Conservation (phyloP, 1,139 yeast species). For the Schwanniomyces etchellsii region DNA sequence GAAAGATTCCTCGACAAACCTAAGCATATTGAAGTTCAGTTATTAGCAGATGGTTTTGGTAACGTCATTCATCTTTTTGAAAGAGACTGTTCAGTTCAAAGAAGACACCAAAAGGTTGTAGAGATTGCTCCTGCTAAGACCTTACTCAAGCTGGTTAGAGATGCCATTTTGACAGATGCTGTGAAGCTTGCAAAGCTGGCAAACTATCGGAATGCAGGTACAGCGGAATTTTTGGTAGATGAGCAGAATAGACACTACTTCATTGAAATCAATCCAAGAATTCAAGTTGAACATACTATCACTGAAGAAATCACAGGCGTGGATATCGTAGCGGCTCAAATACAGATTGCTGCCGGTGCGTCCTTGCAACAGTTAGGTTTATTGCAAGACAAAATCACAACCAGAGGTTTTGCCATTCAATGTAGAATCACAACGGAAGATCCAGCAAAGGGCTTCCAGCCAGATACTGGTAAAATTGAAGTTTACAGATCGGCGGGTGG, state of each 20-base stretch:
- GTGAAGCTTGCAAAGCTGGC: constrained; percentile 86
- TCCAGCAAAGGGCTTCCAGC: constrained; percentile 94
- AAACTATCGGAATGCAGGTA: constrained; percentile 95
- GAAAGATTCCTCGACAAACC: constrained; percentile 94
- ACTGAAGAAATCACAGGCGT: constrained; percentile 99
- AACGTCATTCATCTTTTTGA: constrained; percentile 94
- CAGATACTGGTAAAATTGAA: constrained; percentile 97
- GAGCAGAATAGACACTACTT: constrained; percentile 92
- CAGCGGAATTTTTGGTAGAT: constrained; percentile 96
- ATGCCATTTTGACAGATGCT: constrained; percentile 90
- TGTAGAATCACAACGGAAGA: constrained; percentile 99
- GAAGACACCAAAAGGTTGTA: constrained; percentile 98
- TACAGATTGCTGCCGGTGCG: constrained; percentile 99
- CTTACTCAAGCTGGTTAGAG: constrained; percentile 73
- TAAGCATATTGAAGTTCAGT: constrained; percentile 96
- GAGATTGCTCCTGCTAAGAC: constrained; percentile 99
- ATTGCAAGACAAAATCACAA: constrained; percentile 88
- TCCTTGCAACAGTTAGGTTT: constrained; percentile 86
- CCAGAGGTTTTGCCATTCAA: constrained; percentile 97
- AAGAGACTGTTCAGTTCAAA: constrained; percentile 98
- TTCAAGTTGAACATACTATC: constrained; percentile 97
- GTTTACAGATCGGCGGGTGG: constrained; percentile 99
- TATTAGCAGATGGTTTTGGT: constrained; percentile 90
- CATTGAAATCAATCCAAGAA: constrained; percentile 97
- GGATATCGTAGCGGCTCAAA: constrained; percentile 96